Evolutionary conservation across 2,329 filamentous ascomycete species (phyloP), one percentile per base, ranked within the genome.

Genomic region (Colletotrichum paranaense): DNA sequence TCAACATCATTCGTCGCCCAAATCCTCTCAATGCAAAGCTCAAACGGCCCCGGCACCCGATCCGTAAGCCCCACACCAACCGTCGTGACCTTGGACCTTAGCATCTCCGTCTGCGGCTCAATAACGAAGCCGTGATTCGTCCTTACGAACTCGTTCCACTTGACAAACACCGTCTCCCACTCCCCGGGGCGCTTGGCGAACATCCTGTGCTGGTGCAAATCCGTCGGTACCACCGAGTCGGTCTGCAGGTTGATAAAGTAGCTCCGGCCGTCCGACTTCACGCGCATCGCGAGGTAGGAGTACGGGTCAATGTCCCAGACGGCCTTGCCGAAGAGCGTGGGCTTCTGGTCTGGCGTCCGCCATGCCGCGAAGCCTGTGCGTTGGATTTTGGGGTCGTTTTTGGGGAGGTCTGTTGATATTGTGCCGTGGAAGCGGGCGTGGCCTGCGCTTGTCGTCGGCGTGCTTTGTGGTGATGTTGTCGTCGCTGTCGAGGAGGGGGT

Each of bases 181-280:
- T 95, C 89, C 1, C 95, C 95, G 0, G 94, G 92, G 9, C 90
- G 90, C 79, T 92, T 92, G 9, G 93, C 89, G 77, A 95, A 97
- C 5, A 99, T 84, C 62, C 97, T 88, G 82, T 99, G 97, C 82
- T 99, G 97, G 82, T 98, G 97, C 75, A 99, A 88, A 81, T 99
- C 97, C n/a, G 95, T 96, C 12, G 95, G 94, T 60, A 98, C 94
- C 68, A 99, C 92, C 1, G 94, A 94, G 80, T 99, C 96, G 3
- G 95, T 98, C 86, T 98, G 97, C 19, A 99, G 86, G 82, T 99
- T 99, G 79, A 99, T 91, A 71, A 98, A 94, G 85, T 98, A 99
- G 78, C 94, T 93, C 72, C 97, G 89, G 19, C 95, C 95, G 80
- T 98, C 97, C 3, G 94, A 96, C 82, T 95, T 97, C 78, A 99